Base-by-base conservation (phyloP, 2,329 filamentous ascomycete species). In the Ascochyta viciae-villosae region DNA sequence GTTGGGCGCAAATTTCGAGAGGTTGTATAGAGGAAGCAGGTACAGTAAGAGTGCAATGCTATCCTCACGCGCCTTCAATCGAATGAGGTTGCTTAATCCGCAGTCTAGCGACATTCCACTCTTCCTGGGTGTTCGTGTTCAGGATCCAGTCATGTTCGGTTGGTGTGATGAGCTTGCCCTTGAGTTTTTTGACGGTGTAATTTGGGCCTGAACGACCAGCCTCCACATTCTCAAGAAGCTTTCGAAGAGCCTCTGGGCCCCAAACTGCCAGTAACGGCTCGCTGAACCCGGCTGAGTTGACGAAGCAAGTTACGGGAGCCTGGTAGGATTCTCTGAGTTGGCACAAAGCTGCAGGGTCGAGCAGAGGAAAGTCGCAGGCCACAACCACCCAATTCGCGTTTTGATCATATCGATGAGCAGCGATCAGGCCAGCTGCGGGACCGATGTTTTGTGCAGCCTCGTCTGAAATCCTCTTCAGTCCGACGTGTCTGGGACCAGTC, bases 1-100 rank as follows among this genome's bases (percentile, higher is more conserved):
- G 49, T 24, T 60, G 57, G 57, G 57, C 49, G 27, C 57, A 60
- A 19, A 44, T 60, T 6, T 45, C 45, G 5, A 50, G 49, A 47
- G 33, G 45, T 9, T 44, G 39, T 23, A 4, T 2, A 26, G 45
- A 23, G 26, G 26, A 35, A 4, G 9, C 26, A 7, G 43, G 19
- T 7, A 5, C 22, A 24, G 19, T 37, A 2, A 33, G 43, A 31
- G 35, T 50, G n/a, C 38, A 43, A 27, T 50, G 29, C 23, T 42
- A 37, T n/a, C 23, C 40, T 38, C 40, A 51, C 13, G 33, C 12
- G 4, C 40, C 40, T 3, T 31, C 16, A 15, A 16, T 38, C 3
- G 31, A 31, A 4, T 39, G 33, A 45, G 26, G 8, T 12, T 10
- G 6, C n/a, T 35, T 31, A 13, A 50, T 40, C 9, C 31, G 26